Evolutionary conservation across 2,329 filamentous ascomycete genomes (phyloP).

Genomic region (Scolecobasidium constrictum): DNA sequence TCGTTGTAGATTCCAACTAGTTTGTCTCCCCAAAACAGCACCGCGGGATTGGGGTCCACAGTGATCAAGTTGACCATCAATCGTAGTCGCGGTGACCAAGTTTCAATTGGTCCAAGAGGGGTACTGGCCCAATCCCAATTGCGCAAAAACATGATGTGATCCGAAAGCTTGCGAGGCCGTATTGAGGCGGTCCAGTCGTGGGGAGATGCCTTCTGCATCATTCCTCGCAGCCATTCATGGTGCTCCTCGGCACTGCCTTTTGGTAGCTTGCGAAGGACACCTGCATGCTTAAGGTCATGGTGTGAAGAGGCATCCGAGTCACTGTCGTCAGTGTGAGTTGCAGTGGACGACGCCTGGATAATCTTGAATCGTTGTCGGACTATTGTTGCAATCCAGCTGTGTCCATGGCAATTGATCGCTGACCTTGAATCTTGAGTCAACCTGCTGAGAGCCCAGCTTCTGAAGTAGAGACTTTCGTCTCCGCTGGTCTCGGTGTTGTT

Average conservation of each 20-base stretch:
- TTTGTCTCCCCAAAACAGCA: slow-evolving; percentile 57
- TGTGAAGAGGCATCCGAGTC: neutral
- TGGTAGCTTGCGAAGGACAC: neutral
- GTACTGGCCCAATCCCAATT: slow-evolving; percentile 8
- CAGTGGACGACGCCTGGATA: slow-evolving; percentile 1
- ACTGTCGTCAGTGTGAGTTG: neutral
- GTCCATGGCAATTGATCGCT: slow-evolving; percentile 3
- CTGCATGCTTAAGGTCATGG: neutral
- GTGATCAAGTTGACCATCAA: slow-evolving; percentile 60
- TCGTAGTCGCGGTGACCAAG: slow-evolving; percentile 29
- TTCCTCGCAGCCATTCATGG: neutral
- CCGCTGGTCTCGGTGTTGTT: neutral
- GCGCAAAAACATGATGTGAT: slow-evolving; percentile 3
- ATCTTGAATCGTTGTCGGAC: slow-evolving; percentile 3
- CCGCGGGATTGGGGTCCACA: slow-evolving; percentile 51
- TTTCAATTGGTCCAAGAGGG: slow-evolving; percentile 4
- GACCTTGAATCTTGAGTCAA: neutral
- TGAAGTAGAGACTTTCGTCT: neutral
- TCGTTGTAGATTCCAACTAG: slow-evolving; percentile 48
- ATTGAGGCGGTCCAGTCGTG: slow-evolving; percentile 4
- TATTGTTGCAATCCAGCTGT: slow-evolving; percentile 4
- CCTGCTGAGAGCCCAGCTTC: neutral
- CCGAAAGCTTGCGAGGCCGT: neutral
- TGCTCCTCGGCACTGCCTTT: slow-evolving; percentile 1
- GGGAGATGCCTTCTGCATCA: neutral